Evolutionary conservation across 2,329 filamentous ascomycete genomes (phyloP), one percentile per base, ranked within the genome.

Genomic region (Daldinia eschscholtzii): DNA sequence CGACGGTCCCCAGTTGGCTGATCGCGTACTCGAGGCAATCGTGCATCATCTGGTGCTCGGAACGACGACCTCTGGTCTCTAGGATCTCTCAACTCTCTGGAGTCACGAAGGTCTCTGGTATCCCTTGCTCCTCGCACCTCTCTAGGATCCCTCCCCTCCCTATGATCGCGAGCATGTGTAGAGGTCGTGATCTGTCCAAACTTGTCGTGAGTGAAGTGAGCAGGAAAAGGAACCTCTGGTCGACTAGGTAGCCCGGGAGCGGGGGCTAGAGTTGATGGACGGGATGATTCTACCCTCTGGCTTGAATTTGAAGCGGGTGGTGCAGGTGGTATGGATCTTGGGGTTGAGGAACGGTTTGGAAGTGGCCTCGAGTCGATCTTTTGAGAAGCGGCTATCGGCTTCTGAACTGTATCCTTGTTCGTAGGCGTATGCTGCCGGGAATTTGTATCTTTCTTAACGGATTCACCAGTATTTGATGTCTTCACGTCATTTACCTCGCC

Each of bases 401-500:
- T 74, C 30, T 73, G 75, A 30, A 64, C 57, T 30, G 56, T 56
- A 57, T 69, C 75, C 30, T 67, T 72, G 35, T 67, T 70, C 10
- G 71, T 50, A 15, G 44, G 60, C n/a, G 60, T 39, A 52, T 72
- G 56, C 41, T 65, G 69, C 9, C 65, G 35, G 15, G 67, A 13
- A 23, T 72, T 57, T 13, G 59, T n/a, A 23, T 76, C 76, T 41
- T 73, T 74, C 60, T 64, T 59, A 37, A 58, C 63, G 52, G 66
- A 30, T 46, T 74, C 74, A 46, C 65, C 55, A 26, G 57, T 52
- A 57, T 67, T 59, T 30, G 62, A 57, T 30, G 53, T 23, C 50
- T 82, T 88, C 37, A 82, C 83, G 73, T 93, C 91, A 70, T 89
- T 87, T 26, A 93, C 90, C 77, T 93, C 91, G 20, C 91, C 91